Evolutionary conservation across 2,329 filamentous ascomycete species (phyloP), one percentile per base, ranked within the genome.

Genomic region (Diplodia mutila): DNA sequence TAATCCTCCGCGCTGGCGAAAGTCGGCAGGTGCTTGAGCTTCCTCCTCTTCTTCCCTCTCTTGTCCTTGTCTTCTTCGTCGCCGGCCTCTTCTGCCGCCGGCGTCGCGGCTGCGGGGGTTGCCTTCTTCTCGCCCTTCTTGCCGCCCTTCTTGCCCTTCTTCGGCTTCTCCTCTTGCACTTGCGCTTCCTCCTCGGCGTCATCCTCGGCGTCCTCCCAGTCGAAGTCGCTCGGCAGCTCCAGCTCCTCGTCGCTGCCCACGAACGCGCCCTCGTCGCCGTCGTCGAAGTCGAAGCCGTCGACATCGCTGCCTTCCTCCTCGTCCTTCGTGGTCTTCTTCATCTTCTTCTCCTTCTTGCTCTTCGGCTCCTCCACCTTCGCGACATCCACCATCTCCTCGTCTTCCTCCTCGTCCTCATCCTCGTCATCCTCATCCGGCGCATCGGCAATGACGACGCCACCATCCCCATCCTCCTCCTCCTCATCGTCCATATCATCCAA

Each of bases 1-100:
- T 98, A 99, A 77, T 98, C 95, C 66, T 98, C 95, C 37, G 86
- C 91, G 37, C 92, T 96, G 23, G 96, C 95, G 82, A 99, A 99
- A 42, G 89, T 96, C 7, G 95, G 95, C 72, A 99, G 83, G 71
- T 89, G 88, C 86, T 93, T 97, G 79, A 98, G 84, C 82, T 92
- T 92, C 85, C 90, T 93, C 82, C 87, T 90, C 82, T 91, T 92
- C 77, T 87, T 85, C 23, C 77, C 78, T 25, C 82, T 75, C 72
- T 79, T 78, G 18, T 79, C 55, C 14, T 61, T 76, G 49, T 79
- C 69, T 11, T 69, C 70, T 67, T 68, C 71, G 1, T 80, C 53
- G 12, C 39, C 65, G 7, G 53, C 76, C 48, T 79, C 69, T 27
- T 69, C 70, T 69, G 69, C 71, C 16, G 11, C 34, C 11, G 21